Conservation (phyloP, 176 grass and related monocot species). For the Carex cristatella region DNA sequence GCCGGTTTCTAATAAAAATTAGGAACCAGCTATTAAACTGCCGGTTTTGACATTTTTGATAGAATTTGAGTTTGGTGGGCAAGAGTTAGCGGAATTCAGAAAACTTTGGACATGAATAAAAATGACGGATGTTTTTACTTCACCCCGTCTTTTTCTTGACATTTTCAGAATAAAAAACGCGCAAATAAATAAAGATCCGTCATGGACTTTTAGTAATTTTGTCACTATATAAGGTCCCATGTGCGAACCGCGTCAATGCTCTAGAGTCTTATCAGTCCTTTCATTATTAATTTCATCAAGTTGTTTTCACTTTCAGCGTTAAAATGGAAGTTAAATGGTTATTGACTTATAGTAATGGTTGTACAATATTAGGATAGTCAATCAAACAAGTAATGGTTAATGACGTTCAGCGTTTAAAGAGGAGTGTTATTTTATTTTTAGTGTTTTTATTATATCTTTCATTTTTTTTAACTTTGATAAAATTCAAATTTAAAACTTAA, state of each 20-base stretch:
- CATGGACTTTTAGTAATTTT: background rate
- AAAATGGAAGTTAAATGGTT: background rate
- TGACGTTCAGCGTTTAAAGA: no score
- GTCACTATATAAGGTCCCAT: background rate
- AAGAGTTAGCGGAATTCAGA: no score
- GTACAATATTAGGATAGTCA: background rate
- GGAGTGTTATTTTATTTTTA: no score
- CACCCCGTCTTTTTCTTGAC: background rate
- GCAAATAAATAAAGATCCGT: background rate
- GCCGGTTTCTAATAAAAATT: no score
- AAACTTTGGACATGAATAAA: no score
- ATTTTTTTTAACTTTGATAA: no score
- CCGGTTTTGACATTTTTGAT: no score
- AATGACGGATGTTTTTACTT: no score
- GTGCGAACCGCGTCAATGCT: background rate
- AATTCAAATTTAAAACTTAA: no score
- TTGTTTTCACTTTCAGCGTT: background rate
- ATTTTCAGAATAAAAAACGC: background rate
- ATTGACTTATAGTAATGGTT: background rate
- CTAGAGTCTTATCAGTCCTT: background rate
- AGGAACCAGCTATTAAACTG: no score
- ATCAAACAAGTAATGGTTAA: background rate
- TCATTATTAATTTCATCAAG: background rate
- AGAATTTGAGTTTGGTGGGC: no score
- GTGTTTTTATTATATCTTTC: no score